These are phyloP conservation scores for Pyrus bretschneideri DNA, from an alignment of 306 rosid species.

Conservation along the genomic window DNA sequence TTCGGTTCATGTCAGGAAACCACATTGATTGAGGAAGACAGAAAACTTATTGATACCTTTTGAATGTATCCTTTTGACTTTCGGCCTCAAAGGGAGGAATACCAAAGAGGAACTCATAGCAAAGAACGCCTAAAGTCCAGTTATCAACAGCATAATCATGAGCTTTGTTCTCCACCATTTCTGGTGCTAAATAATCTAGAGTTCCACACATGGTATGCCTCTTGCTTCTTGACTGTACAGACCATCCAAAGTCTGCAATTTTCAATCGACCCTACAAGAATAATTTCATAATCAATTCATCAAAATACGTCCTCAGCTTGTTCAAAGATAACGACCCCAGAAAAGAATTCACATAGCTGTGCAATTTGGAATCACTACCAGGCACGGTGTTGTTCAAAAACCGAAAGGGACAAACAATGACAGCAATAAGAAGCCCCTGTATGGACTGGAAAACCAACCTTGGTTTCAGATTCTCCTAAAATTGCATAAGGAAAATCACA, in stretches of 20 bases:
- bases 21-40: background rate
- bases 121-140: conserved; percentile 87
- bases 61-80: conserved; percentile 72
- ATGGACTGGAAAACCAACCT: background rate
- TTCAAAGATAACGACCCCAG: background rate
- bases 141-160: conserved; percentile 84
- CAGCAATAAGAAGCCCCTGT: background rate
- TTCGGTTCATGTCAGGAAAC: background rate
- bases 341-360: background rate
- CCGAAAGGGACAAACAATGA: background rate
- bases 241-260: conserved; percentile 94
- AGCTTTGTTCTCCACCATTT: conserved; percentile 81
- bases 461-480: background rate
- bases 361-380: background rate
- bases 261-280: conserved; percentile 70
- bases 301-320: background rate
- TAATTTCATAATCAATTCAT: background rate
- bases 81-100: conserved; percentile 90
- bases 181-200: conserved; percentile 87
- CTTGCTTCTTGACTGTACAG: conserved; percentile 74
- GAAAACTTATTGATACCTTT: conserved; percentile 31
- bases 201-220: conserved; percentile 93
- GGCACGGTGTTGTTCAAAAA: background rate
- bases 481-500: background rate
- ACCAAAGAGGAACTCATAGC: conserved; percentile 84